Evolutionary conservation across 2,329 filamentous ascomycete species (phyloP).

Genomic region (Aspergillus novoparasiticus): DNA sequence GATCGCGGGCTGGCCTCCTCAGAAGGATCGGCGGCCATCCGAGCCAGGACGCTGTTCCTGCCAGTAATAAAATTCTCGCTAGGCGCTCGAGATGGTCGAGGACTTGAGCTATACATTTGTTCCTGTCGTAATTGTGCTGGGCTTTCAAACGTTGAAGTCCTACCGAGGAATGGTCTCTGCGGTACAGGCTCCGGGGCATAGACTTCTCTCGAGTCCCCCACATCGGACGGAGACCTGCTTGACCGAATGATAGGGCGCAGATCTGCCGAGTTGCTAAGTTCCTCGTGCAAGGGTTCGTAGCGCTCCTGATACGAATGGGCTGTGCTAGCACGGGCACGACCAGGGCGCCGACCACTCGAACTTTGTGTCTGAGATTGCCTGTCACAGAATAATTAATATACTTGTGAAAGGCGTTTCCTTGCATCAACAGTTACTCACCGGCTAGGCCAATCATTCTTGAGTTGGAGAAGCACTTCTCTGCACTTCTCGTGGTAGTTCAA

Average conservation of each 20-base stretch:
- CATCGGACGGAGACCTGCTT: constrained; percentile 38
- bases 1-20: constrained; percentile 55
- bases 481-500: constrained; percentile 90
- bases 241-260: constrained; percentile 58
- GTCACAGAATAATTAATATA: constrained; percentile 12
- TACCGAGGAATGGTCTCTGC: constrained; percentile 51
- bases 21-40: constrained; percentile 49
- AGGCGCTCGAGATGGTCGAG: constrained; percentile 54
- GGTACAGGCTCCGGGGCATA: constrained; percentile 45
- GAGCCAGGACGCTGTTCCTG: constrained; percentile 51
- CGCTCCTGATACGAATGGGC: constrained; percentile 65
- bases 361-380: constrained; percentile 31
- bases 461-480: constrained; percentile 74
- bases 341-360: constrained; percentile 43
- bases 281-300: constrained; percentile 60
- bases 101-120: constrained; percentile 49
- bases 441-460: constrained; percentile 70
- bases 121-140: constrained; percentile 57
- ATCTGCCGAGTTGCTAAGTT: constrained; percentile 51
- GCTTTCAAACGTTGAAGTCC: constrained; percentile 62
- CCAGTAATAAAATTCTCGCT: constrained; percentile 58
- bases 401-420: neutral
- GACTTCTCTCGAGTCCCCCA: constrained; percentile 40
- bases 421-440: constrained; percentile 35
- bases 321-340: constrained; percentile 64